Conservation (phyloP, 2,329 filamentous ascomycete genomes). For the Cladophialophora psammophila region DNA sequence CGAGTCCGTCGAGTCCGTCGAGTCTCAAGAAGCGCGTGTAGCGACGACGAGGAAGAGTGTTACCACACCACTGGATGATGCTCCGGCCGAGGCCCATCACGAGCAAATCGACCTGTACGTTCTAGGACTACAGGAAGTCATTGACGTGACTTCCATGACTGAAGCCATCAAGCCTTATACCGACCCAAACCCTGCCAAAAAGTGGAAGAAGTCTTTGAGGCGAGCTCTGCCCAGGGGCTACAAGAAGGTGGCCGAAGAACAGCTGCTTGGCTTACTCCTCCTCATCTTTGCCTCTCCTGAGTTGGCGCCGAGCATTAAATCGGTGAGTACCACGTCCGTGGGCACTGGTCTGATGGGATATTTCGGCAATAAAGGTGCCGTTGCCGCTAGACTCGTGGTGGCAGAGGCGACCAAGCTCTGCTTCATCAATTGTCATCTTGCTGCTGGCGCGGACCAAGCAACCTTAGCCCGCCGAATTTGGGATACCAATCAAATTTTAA, state of each 20-base stretch:
- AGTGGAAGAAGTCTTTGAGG: conserved; percentile 81
- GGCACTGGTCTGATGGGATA: conserved; percentile 92
- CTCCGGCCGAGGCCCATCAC: conserved; percentile 56
- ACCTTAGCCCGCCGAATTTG: conserved; percentile 85
- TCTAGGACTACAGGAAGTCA: conserved; percentile 88
- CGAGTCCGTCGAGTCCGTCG: conserved; percentile 56
- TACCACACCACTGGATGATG: conserved; percentile 56
- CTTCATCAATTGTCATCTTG: conserved; percentile 90
- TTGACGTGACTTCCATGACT: conserved; percentile 80
- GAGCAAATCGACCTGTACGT: conserved; percentile 88
- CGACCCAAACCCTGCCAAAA: conserved; percentile 73
- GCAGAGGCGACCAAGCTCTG: conserved; percentile 89
- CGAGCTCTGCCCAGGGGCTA: conserved; percentile 80
- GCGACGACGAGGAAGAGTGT: conserved; percentile 51
- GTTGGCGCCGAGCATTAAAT: conserved; percentile 75
- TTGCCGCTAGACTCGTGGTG: conserved; percentile 79
- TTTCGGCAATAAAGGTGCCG: conserved; percentile 94
- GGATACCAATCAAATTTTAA: conserved; percentile 82
- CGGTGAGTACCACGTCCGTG: conserved; percentile 81
- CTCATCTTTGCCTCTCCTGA: conserved; percentile 84
- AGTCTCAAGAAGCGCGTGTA: conserved; percentile 56
- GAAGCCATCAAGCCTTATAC: conserved; percentile 80
- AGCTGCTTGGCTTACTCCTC: conserved; percentile 83
- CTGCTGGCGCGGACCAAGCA: conserved; percentile 80
- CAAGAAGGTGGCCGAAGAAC: conserved; percentile 76